Conservation (phyloP, 441 rosid genomes). For the Syzygium syzygioides region DNA sequence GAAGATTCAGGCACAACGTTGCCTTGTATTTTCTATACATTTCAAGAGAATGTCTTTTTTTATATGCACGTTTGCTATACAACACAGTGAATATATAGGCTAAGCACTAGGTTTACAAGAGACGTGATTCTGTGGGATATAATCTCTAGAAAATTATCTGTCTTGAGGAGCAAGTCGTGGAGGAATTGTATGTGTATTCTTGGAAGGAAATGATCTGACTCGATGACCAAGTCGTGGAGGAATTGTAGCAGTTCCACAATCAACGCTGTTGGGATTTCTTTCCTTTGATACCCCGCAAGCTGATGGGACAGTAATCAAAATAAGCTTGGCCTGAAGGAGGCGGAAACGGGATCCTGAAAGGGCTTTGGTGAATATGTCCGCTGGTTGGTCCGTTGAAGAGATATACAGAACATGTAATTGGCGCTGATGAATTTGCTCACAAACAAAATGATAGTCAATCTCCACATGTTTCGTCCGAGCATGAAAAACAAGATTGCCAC, state of each 20-base stretch:
- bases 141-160: not conserved
- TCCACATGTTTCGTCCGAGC: not conserved
- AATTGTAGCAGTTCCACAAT: not conserved
- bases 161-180: not conserved
- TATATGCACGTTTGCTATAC: not conserved
- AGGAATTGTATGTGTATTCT: not conserved
- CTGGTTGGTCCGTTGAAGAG: not conserved
- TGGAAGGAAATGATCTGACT: not conserved
- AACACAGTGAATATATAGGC: not conserved
- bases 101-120: not conserved
- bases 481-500: not conserved
- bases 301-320: not conserved
- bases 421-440: rapidly evolving
- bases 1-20: not conserved
- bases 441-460: not conserved
- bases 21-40: not conserved
- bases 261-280: not conserved
- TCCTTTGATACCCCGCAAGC: not conserved
- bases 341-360: too few relatives aligned
- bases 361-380: not conserved
- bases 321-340: not conserved
- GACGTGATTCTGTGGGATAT: not conserved
- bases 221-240: not conserved
- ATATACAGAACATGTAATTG: not conserved
- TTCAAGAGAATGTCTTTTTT: not conserved